Percentiles rank a stretch among this genome's conserved stretches.
These are phyloP conservation scores for Chara braunii DNA, from an alignment of 139 green algal species.

Conservation along the genomic window DNA sequence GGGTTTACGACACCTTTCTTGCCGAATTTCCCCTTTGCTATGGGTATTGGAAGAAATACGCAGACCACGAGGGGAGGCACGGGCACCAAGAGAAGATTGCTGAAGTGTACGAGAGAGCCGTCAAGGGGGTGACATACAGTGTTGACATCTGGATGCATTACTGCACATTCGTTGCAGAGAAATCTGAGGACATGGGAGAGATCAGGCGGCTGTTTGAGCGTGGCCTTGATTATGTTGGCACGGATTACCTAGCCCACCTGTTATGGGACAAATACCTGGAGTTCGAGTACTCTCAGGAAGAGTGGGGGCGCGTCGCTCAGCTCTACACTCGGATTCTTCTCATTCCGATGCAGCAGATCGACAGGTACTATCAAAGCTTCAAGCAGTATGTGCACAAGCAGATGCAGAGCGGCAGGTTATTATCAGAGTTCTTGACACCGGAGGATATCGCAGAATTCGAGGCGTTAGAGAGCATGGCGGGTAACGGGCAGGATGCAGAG, in stretches of 20 bases:
- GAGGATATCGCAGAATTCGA: too few species aligned
- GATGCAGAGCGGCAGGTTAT: slow-evolving; percentile 27
- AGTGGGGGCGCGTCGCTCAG: slow-evolving; percentile 33
- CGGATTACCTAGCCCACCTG: slow-evolving; percentile 56
- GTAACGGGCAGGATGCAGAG: neutral
- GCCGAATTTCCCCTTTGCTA: slow-evolving; percentile 72
- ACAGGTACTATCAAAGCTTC: slow-evolving; percentile 58
- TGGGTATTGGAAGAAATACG: slow-evolving; percentile 86
- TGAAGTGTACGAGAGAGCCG: slow-evolving; percentile 63
- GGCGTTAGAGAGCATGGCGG: too few species aligned
- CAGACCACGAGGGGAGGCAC: slow-evolving; percentile 47
- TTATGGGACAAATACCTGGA: slow-evolving; percentile 73
- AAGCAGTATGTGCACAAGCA: slow-evolving; percentile 4
- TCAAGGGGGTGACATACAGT: slow-evolving; percentile 59
- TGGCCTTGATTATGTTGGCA: slow-evolving; percentile 49
- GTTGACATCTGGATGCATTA: slow-evolving; percentile 70
- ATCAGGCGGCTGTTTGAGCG: slow-evolving; percentile 66
- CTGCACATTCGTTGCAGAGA: slow-evolving; percentile 11
- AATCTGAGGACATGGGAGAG: slow-evolving; percentile 21
- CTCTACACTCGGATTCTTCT: slow-evolving; percentile 57
- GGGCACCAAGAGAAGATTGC: slow-evolving; percentile 35
- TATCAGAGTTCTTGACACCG: too few species aligned
- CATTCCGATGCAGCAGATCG: slow-evolving; percentile 57
- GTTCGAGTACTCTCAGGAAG: slow-evolving; percentile 47
- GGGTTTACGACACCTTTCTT: slow-evolving; percentile 66